phyloP scores from a whole-genome alignment of 2,329 filamentous ascomycete species.

The Aureobasidium sp. region DNA sequence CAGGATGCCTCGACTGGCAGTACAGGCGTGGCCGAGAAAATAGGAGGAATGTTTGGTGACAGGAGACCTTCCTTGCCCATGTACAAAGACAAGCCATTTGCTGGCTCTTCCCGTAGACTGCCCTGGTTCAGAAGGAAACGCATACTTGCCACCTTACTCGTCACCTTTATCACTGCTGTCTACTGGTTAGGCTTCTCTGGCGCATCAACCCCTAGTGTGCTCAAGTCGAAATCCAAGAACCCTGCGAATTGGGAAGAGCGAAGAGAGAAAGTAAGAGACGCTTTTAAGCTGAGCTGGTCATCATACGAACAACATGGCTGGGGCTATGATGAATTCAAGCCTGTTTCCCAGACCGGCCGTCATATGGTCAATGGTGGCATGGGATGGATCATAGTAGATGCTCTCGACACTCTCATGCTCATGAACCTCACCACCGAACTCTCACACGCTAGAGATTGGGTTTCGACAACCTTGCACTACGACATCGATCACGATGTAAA shows the following conservation, averaged over 20 bases:
- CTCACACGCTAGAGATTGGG: constrained; percentile 88
- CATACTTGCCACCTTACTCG: constrained; percentile 55
- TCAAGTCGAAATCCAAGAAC: not conserved
- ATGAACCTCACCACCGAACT: constrained; percentile 96
- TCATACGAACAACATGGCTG: constrained; percentile 94
- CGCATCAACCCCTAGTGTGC: not conserved
- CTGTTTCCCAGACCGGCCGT: constrained; percentile 78
- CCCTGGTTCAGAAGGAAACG: constrained; percentile 72
- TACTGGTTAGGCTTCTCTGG: constrained; percentile 76
- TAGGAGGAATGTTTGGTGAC: constrained; percentile 70
- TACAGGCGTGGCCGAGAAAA: constrained; percentile 41
- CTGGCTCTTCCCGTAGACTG: constrained; percentile 60
- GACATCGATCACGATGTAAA: constrained; percentile 96
- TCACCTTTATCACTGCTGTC: constrained; percentile 65
- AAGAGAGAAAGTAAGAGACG: constrained; percentile 85
- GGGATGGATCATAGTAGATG: constrained; percentile 98
- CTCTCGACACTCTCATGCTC: constrained; percentile 95
- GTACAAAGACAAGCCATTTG: constrained; percentile 99
- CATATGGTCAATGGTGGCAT: constrained; percentile 92
- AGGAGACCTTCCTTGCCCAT: constrained; percentile 75
- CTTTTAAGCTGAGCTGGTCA: constrained; percentile 93
- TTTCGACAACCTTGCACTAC: constrained; percentile 82
- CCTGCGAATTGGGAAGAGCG: constrained; percentile 74
- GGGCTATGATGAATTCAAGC: constrained; percentile 93
- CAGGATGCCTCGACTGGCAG: constrained; percentile 20